These are phyloP conservation scores for Corniculantispora saksenae DNA, from an alignment of 2,329 filamentous ascomycete genomes.

Conservation along the genomic window DNA sequence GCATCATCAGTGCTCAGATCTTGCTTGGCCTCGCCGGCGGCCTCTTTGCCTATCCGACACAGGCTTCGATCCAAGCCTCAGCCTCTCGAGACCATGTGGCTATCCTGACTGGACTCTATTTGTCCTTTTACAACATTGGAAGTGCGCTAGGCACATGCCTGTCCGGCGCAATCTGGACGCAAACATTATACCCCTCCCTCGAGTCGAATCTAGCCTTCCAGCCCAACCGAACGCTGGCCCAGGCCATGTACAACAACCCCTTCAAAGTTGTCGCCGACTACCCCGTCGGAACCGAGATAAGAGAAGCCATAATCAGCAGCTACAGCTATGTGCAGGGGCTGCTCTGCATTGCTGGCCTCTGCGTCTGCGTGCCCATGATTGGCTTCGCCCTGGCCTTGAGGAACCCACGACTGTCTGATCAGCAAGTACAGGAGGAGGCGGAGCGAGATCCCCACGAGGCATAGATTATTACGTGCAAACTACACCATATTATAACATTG, in stretches of 20 bases:
- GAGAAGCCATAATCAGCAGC: constrained; percentile 44
- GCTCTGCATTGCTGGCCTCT: constrained; percentile 47
- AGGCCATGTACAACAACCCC: constrained; percentile 38
- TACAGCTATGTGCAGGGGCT: constrained; percentile 48
- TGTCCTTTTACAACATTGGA: constrained; percentile 45
- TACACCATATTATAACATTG: not conserved
- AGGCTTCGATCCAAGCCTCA: constrained; percentile 42
- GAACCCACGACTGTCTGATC: constrained; percentile 46
- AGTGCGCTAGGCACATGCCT: constrained; percentile 43
- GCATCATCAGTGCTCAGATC: constrained; percentile 57
- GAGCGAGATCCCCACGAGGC: constrained; percentile 12
- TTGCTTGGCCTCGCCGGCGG: constrained; percentile 60
- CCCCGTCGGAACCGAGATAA: constrained; percentile 45
- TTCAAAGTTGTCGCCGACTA: constrained; percentile 36
- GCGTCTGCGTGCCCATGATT: constrained; percentile 49
- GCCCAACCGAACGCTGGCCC: constrained; percentile 36
- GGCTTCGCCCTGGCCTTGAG: constrained; percentile 43
- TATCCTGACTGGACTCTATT: constrained; percentile 40
- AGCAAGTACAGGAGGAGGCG: constrained; percentile 36
- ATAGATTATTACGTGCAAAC: not conserved
- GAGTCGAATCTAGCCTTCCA: constrained; percentile 36
- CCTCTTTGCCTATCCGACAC: constrained; percentile 50
- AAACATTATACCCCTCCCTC: constrained; percentile 38
- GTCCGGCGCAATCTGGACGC: constrained; percentile 44
- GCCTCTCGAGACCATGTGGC: constrained; percentile 40